A percentile compares a stretch with the other conserved stretches of the same genome.
These are phyloP conservation scores for Schizothecium vesticola DNA, from an alignment of 495 filamentous ascomycete species.

Conservation along the genomic window DNA sequence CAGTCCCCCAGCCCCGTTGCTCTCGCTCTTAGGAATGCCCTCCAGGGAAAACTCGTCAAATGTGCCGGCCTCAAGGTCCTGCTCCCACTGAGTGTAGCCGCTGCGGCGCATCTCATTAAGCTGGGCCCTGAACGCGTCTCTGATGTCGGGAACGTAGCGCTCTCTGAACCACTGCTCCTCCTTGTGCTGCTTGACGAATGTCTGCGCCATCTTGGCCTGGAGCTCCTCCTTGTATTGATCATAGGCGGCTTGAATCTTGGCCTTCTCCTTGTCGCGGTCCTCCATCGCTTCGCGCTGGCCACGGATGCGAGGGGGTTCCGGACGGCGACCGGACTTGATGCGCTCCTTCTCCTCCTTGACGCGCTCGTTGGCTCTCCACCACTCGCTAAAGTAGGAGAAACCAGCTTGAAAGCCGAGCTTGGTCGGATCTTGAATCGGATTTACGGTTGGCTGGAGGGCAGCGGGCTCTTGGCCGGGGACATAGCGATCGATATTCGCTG, in stretches of 20 bases:
- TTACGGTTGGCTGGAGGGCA: conserved; percentile 53
- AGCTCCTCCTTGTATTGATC: conserved; percentile 92
- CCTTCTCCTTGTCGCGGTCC: conserved; percentile 82
- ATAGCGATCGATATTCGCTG: conserved; percentile 87
- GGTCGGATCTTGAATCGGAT: conserved; percentile 76
- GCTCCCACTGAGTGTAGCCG: conserved; percentile 76
- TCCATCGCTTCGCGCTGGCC: conserved; percentile 74
- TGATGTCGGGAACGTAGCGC: conserved; percentile 78
- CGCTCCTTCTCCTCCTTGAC: conserved; percentile 87
- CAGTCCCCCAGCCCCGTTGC: conserved; percentile 77
- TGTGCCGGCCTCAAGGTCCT: conserved; percentile 68
- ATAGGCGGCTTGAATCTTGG: conserved; percentile 85
- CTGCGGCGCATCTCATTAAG: conserved; percentile 70
- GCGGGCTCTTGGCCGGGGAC: conserved; percentile 74
- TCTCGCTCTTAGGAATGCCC: conserved; percentile 90
- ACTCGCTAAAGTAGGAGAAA: conserved; percentile 94
- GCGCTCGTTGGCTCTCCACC: conserved; percentile 83
- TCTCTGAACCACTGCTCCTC: conserved; percentile 97
- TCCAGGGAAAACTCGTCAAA: conserved; percentile 96
- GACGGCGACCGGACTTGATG: conserved; percentile 64
- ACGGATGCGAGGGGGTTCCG: conserved; percentile 63
- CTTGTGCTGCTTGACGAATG: conserved; percentile 86
- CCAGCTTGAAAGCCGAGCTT: conserved; percentile 88
- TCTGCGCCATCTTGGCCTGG: conserved; percentile 81
- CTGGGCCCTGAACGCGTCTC: conserved; percentile 60